Evolutionary conservation across 2,329 filamentous ascomycete species (phyloP), one percentile per base, ranked within the genome.

Genomic region (Pleurostoma richardsiae): DNA sequence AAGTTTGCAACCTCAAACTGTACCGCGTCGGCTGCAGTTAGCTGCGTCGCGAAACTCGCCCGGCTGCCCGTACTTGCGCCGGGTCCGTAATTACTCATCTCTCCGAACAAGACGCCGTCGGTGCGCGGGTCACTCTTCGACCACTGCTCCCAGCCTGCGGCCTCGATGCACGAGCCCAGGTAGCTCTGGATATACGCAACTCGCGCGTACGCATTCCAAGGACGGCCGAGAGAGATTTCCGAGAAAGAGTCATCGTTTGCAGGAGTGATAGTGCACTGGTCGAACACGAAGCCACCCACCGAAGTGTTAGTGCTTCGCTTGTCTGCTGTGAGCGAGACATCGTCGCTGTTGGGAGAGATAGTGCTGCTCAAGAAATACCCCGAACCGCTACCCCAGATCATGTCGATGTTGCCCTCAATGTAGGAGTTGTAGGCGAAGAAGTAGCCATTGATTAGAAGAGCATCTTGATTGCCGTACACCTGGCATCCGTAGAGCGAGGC

Each of bases 61-160:
- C 75, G 60, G 3, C 63, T 69, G 48, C 61, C 59, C 1, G 73
- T 71, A 42, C 58, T 54, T 5, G 73, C 59, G 4, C 76, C 74
- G 47, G 59, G 59, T 3, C 76, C 76, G 11, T 63, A 68, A 54
- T 79, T 79, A 33, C 54, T 60, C 52, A 68, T 77, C 62, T 79
- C 76, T 5, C 59, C 69, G 49, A 71, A 77, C 11, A 61, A 57
- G 5, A 76, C 72, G 45, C 72, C 56, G 42, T 69, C 68, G 4
- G 73, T 77, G 36, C 64, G 66, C 19, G 64, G 56, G 29, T 69
- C 60, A 26, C 56, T 58, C n/a, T 51, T 61, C 33, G 63, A 63
- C 76, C 76, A 79, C 31, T 61, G 54, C 8, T 54, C 54, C 73
- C 76, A 78, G 4, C 74, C 75, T 8, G 65, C 63, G 8, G 62